phyloP scores from a whole-genome alignment of 495 filamentous ascomycete species.

The Penicilliopsis zonata region DNA sequence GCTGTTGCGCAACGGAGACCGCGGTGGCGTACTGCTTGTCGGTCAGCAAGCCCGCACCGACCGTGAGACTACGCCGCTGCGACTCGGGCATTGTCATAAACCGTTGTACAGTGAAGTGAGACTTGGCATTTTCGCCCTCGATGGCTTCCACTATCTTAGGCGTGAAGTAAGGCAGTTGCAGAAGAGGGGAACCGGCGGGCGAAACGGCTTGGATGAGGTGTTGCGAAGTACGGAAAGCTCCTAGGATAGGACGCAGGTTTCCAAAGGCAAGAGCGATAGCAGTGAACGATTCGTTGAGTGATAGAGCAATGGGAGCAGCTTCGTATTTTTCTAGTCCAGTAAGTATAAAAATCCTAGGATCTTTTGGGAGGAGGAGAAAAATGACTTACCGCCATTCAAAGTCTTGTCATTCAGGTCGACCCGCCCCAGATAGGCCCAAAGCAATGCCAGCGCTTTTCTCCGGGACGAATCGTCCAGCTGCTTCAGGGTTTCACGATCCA shows the following conservation, averaged over 20 bases:
- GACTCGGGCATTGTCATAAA: conserved; percentile 76
- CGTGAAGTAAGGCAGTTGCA: conserved; percentile 87
- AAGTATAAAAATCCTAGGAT: background rate
- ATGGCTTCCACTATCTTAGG: conserved; percentile 58
- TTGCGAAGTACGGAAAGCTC: conserved; percentile 73
- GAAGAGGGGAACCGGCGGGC: conserved; percentile 71
- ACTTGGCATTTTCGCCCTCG: conserved; percentile 59
- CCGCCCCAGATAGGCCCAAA: conserved; percentile 92
- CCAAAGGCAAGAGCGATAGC: conserved; percentile 81
- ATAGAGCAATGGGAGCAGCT: conserved; percentile 73
- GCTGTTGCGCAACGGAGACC: conserved; percentile 61
- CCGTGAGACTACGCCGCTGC: conserved; percentile 55
- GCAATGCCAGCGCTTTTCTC: conserved; percentile 73
- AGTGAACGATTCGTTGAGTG: conserved; percentile 73
- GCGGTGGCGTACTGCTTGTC: conserved; percentile 67
- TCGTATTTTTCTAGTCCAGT: conserved; percentile 51
- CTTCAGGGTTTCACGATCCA: conserved; percentile 51
- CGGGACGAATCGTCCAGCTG: conserved; percentile 62
- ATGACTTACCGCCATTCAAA: conserved; percentile 58
- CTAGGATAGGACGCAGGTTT: conserved; percentile 67
- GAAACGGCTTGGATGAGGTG: conserved; percentile 80
- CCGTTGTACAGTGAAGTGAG: conserved; percentile 66
- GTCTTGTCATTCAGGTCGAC: conserved; percentile 61
- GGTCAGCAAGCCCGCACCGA: conserved; percentile 57
- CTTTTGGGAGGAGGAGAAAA: background rate